Conservation (phyloP, 169 alveolate species). For the Sarcocystis neurona region DNA sequence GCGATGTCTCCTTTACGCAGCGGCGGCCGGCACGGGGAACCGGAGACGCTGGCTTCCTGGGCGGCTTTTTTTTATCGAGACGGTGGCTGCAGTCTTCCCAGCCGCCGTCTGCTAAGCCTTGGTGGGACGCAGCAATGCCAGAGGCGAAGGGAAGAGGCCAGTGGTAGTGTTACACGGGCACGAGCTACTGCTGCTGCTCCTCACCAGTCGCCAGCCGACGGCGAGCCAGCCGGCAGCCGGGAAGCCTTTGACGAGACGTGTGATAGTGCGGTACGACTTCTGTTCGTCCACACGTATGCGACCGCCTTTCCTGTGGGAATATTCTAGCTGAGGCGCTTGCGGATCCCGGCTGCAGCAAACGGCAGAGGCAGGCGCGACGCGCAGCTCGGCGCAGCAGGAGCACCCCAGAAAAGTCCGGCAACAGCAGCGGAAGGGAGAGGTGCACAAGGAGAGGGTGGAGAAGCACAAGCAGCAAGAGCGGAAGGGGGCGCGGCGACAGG, state of each 20-base stretch:
- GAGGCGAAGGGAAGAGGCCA: too few species aligned
- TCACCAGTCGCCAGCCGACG: slow-evolving; percentile 42
- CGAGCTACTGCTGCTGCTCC: too few species aligned
- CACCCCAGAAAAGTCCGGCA: too few species aligned
- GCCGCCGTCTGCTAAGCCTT: neutral
- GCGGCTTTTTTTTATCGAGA: neutral
- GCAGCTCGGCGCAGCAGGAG: neutral
- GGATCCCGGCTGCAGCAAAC: slow-evolving; percentile 43
- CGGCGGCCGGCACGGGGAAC: neutral
- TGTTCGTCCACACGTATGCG: slow-evolving; percentile 17
- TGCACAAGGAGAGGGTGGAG: neutral
- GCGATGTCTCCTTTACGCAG: neutral
- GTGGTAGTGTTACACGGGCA: too few species aligned
- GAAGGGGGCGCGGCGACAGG: too few species aligned
- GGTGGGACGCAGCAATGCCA: neutral
- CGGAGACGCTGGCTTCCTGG: neutral
- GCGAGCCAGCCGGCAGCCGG: slow-evolving; percentile 52
- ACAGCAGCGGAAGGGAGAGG: too few species aligned
- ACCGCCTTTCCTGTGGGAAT: neutral
- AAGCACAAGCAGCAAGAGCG: neutral
- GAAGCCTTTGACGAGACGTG: slow-evolving; percentile 48
- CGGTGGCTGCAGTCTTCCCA: neutral
- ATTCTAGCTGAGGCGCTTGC: slow-evolving; percentile 27
- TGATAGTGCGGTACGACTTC: slow-evolving; percentile 11
- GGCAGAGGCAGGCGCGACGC: neutral